These are phyloP conservation scores for Kwoniella sp. DNA, from an alignment of 768 basidiomycete genomes.

Conservation along the genomic window DNA sequence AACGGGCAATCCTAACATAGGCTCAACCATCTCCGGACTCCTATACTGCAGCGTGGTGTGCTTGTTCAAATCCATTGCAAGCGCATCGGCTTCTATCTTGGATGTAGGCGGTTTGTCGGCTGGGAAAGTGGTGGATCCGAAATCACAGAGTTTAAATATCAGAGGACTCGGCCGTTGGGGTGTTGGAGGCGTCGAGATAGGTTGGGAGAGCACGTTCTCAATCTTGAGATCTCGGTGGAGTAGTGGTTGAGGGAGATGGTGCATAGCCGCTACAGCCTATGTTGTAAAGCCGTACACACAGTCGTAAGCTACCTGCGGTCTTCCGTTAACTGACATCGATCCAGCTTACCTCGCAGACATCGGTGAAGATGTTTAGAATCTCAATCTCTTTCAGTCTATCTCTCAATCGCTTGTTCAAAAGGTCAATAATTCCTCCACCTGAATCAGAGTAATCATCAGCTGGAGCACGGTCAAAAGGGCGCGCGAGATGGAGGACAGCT, in stretches of 20 bases:
- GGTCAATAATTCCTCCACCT: slow-evolving; percentile 99
- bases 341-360: slow-evolving; percentile 74
- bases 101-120: slow-evolving; percentile 70
- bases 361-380: slow-evolving; percentile 95
- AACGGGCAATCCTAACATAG: slow-evolving; percentile 52
- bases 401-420: slow-evolving; percentile 95
- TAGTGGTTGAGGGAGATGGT: slow-evolving; percentile 83
- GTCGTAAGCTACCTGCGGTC: background rate
- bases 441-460: slow-evolving; percentile 23
- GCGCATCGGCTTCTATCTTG: slow-evolving; percentile 77
- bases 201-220: slow-evolving; percentile 81
- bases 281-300: background rate
- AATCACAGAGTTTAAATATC: slow-evolving; percentile 94
- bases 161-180: slow-evolving; percentile 71
- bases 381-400: slow-evolving; percentile 94
- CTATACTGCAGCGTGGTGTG: slow-evolving; percentile 97
- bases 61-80: slow-evolving; percentile 88
- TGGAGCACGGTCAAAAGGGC: slow-evolving; percentile 17
- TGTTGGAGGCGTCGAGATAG: slow-evolving; percentile 36
- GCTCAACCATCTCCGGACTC: slow-evolving; percentile 98
- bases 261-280: slow-evolving; percentile 89
- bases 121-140: slow-evolving; percentile 86
- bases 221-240: slow-evolving; percentile 98
- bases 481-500: too few relatives aligned
- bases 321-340: background rate